Evolutionary conservation across 2,329 filamentous ascomycete genomes (phyloP).

Genomic region (Fusarium sp.): DNA sequence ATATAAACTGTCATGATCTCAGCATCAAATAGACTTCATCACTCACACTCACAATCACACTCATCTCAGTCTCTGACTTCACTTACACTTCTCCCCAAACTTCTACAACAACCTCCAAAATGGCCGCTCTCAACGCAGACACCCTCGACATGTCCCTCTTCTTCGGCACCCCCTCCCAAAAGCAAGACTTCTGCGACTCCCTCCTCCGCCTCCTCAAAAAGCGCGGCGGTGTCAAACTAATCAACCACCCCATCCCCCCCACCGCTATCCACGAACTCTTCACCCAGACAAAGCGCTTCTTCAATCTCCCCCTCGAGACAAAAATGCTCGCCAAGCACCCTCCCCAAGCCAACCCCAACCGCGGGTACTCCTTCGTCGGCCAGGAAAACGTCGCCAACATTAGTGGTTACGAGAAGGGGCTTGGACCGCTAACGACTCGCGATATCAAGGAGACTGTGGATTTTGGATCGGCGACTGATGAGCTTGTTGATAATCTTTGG

Average conservation of each 20-base stretch:
- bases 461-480: constrained; percentile 48
- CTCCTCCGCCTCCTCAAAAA: constrained; percentile 38
- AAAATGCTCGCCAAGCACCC: constrained; percentile 47
- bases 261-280: constrained; percentile 38
- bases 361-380: constrained; percentile 49
- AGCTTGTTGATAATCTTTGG: constrained; percentile 44
- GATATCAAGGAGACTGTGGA: constrained; percentile 52
- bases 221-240: constrained; percentile 39
- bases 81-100: background rate
- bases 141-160: constrained; percentile 45
- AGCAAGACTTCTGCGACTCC: constrained; percentile 36
- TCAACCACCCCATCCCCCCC: constrained; percentile 40
- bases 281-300: constrained; percentile 43
- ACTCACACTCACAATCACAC: background rate
- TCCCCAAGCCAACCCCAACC: constrained; percentile 48
- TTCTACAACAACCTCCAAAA: background rate
- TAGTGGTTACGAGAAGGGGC: constrained; percentile 48
- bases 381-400: constrained; percentile 49
- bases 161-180: constrained; percentile 39
- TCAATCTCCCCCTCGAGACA: constrained; percentile 43
- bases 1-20: constrained; percentile 4
- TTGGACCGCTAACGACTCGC: constrained; percentile 66
- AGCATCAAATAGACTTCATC: background rate
- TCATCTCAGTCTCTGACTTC: background rate
- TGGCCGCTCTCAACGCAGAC: constrained; percentile 27